Base-by-base conservation (phyloP, 2,329 filamentous ascomycete genomes). In the Sporothrix sp. region DNA sequence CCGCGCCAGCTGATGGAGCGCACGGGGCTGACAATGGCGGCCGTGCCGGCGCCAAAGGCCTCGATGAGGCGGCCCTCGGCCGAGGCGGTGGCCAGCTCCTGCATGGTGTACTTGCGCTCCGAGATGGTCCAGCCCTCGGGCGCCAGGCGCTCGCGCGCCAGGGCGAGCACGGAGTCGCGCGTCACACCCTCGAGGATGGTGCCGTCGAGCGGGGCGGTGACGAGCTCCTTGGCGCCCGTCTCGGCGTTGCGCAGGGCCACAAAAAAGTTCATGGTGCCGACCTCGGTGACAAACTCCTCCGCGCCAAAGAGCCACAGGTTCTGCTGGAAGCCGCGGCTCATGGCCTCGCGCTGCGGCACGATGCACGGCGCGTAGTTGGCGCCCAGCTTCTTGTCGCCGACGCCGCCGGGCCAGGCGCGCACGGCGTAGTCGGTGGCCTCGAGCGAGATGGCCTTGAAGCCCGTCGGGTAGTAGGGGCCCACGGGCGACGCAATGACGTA, bases 351-450 rank as follows among this genome's bases (percentile, higher is more conserved):
- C 71, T 98, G 93, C 16, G 93, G 93, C n/a, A 97, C 74, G 62
- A 98, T 91, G 73, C 93, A 97, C 6, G 93, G 93, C n/a, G 93
- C 93, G 67, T 98, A 98, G 78, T 98, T 98, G 63, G 91, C 93
- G 55, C 93, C 93, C 30, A 98, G 82, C 74, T 98, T 98, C 81
- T 93, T 95, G 74, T 97, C 89, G 61, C 93, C 93, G 28, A 96
- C 91, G 65, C 93, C 93, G 54, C 93, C 93, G 42, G 93, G 93
- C 93, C 93, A 98, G 52, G 93, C 93, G 58, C 93, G 88, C 55
- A 96, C 89, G 50, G 91, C 91, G 68, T 96, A 95, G 71, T 95
- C 86, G 48, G 93, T 97, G 23, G 93, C 93, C 72, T 97, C 93
- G 50, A 98, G 78, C 1, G 87, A 90, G 46, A 98, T 80, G 54